Percentiles rank a stretch among this genome's conserved stretches.
phyloP scores from a whole-genome alignment of 306 rosid genomes.

The Bauhinia variegata region DNA sequence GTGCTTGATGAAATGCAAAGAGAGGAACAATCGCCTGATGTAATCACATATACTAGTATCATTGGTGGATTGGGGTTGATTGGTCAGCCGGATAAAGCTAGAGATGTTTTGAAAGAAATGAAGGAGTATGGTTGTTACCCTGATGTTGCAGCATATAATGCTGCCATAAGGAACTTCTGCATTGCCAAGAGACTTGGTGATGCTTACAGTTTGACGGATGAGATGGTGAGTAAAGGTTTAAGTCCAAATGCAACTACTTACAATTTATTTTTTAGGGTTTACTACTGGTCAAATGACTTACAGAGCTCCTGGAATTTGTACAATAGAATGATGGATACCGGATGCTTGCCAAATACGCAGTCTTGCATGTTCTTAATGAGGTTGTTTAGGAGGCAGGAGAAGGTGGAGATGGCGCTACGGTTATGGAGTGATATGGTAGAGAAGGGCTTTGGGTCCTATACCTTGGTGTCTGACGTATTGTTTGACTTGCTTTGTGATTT shows the following conservation, averaged over 20 bases:
- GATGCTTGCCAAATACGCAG: conserved; percentile 79
- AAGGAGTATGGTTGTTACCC: conserved; percentile 83
- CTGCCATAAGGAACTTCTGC: conserved; percentile 79
- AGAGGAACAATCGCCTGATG: conserved; percentile 64
- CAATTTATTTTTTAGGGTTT: conserved; percentile 79
- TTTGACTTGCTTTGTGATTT: conserved; percentile 83
- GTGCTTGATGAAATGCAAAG: conserved; percentile 69
- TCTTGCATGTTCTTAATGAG: conserved; percentile 88
- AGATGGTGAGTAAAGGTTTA: conserved; percentile 71
- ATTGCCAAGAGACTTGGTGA: conserved; percentile 85
- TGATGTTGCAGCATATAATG: conserved; percentile 82
- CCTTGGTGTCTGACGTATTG: conserved; percentile 82
- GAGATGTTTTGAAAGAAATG: conserved; percentile 81
- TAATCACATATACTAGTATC: conserved; percentile 69
- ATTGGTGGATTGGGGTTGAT: conserved; percentile 89
- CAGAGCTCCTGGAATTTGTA: conserved; percentile 74
- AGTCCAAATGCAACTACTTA: conserved; percentile 80
- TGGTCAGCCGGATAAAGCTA: conserved; percentile 86
- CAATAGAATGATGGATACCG: conserved; percentile 62
- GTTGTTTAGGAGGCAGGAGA: conserved; percentile 71
- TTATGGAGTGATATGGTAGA: conserved; percentile 90
- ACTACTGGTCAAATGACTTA: conserved; percentile 78
- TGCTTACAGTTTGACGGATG: conserved; percentile 71
- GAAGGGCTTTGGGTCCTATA: conserved; percentile 82
- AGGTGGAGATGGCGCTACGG: conserved; percentile 78